phyloP scores from a whole-genome alignment of 1,284 basidiomycete species.

The Pyrrhoderma noxium region DNA sequence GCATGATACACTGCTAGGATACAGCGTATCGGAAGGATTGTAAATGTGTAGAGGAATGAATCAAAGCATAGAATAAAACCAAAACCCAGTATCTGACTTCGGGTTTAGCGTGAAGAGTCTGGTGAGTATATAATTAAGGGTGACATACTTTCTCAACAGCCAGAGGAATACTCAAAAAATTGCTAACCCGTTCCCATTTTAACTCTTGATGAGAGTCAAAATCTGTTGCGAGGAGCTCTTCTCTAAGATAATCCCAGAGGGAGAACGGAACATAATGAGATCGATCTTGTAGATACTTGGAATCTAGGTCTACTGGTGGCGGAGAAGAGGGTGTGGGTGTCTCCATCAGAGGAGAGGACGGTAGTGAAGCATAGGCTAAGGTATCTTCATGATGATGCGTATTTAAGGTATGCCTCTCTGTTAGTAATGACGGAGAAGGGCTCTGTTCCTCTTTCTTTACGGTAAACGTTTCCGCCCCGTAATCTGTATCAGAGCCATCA shows the following conservation, averaged over 20 bases:
- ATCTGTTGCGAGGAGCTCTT: conserved; percentile 83
- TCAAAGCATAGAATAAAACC: conserved; percentile 94
- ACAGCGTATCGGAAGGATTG: conserved; percentile 91
- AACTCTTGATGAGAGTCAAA: conserved; percentile 90
- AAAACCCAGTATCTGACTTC: conserved; percentile 75
- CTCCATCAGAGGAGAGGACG: conserved; percentile 51
- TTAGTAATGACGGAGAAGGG: conserved; percentile 7
- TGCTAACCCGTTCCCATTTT: conserved; percentile 97
- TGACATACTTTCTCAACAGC: conserved; percentile 82
- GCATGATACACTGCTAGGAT: conserved; percentile 60
- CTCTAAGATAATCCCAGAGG: conserved; percentile 86
- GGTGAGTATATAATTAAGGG: not conserved
- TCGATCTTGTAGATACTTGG: conserved; percentile 16
- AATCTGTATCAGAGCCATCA: conserved; percentile 6
- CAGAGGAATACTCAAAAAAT: conserved; percentile 89
- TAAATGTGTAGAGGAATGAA: conserved; percentile 97
- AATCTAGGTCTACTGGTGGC: conserved; percentile 19
- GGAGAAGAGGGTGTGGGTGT: conserved; percentile 34
- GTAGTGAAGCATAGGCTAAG: conserved; percentile 58
- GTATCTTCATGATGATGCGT: conserved; percentile 11
- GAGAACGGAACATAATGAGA: conserved; percentile 52
- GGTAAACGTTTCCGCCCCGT: conserved; percentile 4
- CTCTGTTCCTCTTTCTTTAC: conserved; percentile 12
- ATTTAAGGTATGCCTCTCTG: too few relatives aligned
- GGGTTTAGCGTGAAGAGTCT: conserved; percentile 10